Conservation (phyloP, 1,139 yeast genomes). For the Debaryomyces sp. region DNA sequence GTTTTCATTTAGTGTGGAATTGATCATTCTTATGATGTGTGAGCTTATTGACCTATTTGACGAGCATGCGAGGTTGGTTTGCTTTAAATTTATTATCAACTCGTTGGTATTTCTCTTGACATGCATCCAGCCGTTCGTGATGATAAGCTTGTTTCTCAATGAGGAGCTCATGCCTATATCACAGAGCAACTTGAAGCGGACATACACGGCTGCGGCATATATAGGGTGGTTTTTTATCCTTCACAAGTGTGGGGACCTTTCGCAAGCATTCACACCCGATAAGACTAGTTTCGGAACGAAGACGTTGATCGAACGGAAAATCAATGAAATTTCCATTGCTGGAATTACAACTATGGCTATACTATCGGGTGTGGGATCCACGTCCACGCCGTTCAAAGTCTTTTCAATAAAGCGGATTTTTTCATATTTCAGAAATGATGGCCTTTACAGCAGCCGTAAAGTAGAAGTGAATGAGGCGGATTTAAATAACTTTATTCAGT, state of each 20-base stretch:
- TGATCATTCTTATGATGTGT: slow-evolving; percentile 41
- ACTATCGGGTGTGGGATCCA: slow-evolving; percentile 75
- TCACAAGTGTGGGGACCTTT: slow-evolving; percentile 39
- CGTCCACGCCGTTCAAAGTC: slow-evolving; percentile 56
- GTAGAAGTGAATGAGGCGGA: slow-evolving; percentile 21
- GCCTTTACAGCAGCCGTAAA: slow-evolving; percentile 1
- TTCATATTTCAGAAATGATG: slow-evolving; percentile 4
- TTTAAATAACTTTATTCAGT: slow-evolving; percentile 34
- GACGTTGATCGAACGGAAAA: slow-evolving; percentile 40
- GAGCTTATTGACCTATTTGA: slow-evolving; percentile 34
- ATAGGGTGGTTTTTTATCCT: slow-evolving; percentile 37
- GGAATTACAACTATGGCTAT: slow-evolving; percentile 76
- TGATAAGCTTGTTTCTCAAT: slow-evolving; percentile 32
- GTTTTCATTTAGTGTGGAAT: slow-evolving; percentile 33
- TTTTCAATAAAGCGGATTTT: slow-evolving; percentile 15
- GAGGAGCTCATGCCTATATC: slow-evolving; percentile 28
- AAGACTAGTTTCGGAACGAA: slow-evolving; percentile 19
- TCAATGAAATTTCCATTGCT: slow-evolving; percentile 65
- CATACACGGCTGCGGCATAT: slow-evolving; percentile 18
- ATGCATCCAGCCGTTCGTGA: slow-evolving; percentile 36
- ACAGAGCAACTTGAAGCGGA: slow-evolving; percentile 10
- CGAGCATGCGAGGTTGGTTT: slow-evolving; percentile 23
- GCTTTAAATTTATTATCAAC: slow-evolving; percentile 37
- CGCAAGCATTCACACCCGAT: slow-evolving; percentile 29
- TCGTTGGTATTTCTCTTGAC: slow-evolving; percentile 35